Conservation (phyloP, 768 basidiomycete genomes). For the Russula vinacea region DNA sequence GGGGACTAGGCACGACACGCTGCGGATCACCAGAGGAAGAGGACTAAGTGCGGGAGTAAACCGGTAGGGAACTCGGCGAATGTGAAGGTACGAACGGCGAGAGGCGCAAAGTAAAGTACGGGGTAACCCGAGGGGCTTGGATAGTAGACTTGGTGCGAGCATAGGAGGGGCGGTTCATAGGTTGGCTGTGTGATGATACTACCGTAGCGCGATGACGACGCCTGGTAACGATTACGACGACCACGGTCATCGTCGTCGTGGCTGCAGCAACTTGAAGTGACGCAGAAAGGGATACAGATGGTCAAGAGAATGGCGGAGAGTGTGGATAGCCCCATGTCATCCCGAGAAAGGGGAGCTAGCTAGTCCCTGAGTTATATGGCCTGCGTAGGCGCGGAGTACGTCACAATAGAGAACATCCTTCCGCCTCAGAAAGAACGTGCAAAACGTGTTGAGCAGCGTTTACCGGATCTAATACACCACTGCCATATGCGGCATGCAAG, state of each 20-base stretch:
- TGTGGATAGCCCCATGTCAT: background rate
- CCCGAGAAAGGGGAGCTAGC: background rate
- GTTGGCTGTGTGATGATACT: background rate
- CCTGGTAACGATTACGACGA: background rate
- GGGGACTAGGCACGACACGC: background rate
- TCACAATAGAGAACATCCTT: background rate
- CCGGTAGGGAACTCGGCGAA: background rate
- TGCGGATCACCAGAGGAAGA: background rate
- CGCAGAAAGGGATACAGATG: background rate
- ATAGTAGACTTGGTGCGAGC: background rate
- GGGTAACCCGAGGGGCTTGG: background rate
- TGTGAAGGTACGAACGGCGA: background rate
- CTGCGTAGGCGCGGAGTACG: background rate
- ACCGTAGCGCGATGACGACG: background rate
- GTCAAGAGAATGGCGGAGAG: background rate
- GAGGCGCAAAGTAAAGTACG: background rate
- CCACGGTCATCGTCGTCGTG: background rate
- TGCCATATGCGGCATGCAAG: background rate
- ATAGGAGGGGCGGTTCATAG: background rate
- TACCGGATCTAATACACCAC: background rate
- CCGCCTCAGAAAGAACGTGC: background rate
- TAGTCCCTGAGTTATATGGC: background rate
- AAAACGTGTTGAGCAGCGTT: background rate
- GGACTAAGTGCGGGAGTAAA: background rate
- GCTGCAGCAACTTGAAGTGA: background rate